Conservation (phyloP, 805 yeast genomes). For the Tetrapisispora arboricola region DNA sequence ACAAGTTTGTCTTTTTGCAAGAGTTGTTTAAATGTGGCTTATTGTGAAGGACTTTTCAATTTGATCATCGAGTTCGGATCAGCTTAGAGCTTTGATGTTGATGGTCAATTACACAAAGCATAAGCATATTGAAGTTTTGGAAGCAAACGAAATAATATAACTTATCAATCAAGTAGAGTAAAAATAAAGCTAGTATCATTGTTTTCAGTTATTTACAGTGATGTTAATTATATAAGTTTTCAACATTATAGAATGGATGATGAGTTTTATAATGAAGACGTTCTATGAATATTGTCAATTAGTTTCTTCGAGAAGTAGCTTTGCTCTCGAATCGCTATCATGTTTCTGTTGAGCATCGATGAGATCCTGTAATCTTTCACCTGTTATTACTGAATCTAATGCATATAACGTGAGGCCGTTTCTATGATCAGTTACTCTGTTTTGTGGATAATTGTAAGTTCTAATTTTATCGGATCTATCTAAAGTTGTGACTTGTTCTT, state of each 20-base stretch:
- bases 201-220: background rate
- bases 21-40: too few species aligned
- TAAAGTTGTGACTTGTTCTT: slow-evolving; percentile 78
- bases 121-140: too few species aligned
- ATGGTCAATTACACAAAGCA: too few species aligned
- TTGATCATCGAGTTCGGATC: too few species aligned
- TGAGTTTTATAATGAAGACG: too few species aligned
- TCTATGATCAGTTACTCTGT: slow-evolving; percentile 88
- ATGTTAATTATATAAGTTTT: background rate
- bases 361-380: slow-evolving; percentile 46
- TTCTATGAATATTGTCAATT: background rate
- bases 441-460: slow-evolving; percentile 89
- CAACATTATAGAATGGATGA: background rate
- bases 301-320: slow-evolving; percentile 25
- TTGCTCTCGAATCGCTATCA: slow-evolving; percentile 38
- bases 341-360: slow-evolving; percentile 41
- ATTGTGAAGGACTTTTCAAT: too few species aligned
- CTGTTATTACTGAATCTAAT: slow-evolving; percentile 53
- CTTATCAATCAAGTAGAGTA: too few species aligned
- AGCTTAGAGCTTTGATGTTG: too few species aligned
- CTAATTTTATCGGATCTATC: slow-evolving; percentile 89
- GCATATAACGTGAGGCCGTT: slow-evolving; percentile 76
- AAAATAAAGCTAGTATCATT: background rate
- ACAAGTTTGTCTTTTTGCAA: too few species aligned
- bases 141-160: too few species aligned